Conservation (phyloP, 1,284 basidiomycete genomes). For the Apiotrichum sp. region DNA sequence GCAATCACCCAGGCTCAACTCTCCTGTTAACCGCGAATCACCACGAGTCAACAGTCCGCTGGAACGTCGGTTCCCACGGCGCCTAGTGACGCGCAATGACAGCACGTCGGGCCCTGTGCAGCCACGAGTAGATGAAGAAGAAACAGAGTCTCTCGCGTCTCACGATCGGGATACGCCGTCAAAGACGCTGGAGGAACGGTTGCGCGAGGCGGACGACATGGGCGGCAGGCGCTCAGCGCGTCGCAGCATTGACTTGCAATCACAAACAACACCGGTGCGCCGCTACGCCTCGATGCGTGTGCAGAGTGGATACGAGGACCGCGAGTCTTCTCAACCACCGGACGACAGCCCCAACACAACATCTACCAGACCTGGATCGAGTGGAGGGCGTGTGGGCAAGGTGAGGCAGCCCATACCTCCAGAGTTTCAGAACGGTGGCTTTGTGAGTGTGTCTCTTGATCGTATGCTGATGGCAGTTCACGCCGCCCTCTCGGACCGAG, state of each 20-base stretch:
- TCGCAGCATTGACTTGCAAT: neutral
- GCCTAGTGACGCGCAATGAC: slow-evolving; percentile 3
- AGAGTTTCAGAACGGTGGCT: slow-evolving; percentile 29
- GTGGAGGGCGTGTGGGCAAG: neutral
- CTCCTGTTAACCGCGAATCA: no score
- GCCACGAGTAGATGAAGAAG: slow-evolving; percentile 9
- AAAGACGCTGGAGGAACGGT: slow-evolving; percentile 24
- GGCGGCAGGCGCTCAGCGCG: slow-evolving; percentile 16
- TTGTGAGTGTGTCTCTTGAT: slow-evolving; percentile 33
- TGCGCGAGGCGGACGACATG: slow-evolving; percentile 36
- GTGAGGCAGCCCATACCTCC: slow-evolving; percentile 28
- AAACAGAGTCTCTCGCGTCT: neutral
- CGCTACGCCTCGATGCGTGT: neutral
- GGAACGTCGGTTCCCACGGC: slow-evolving; percentile 15
- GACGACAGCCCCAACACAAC: neutral
- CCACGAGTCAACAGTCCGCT: slow-evolving; percentile 1
- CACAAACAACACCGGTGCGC: neutral
- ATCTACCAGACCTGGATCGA: neutral
- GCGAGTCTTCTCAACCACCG: neutral
- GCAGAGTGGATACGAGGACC: neutral
- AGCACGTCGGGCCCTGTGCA: neutral
- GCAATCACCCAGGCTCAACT: neutral
- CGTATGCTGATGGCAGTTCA: slow-evolving; percentile 27
- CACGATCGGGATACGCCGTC: neutral
- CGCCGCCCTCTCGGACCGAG: slow-evolving; percentile 27